Evolutionary conservation across 345 rosid genomes (phyloP), one percentile per base, ranked within the genome.

Genomic region (Aegle marmelos): DNA sequence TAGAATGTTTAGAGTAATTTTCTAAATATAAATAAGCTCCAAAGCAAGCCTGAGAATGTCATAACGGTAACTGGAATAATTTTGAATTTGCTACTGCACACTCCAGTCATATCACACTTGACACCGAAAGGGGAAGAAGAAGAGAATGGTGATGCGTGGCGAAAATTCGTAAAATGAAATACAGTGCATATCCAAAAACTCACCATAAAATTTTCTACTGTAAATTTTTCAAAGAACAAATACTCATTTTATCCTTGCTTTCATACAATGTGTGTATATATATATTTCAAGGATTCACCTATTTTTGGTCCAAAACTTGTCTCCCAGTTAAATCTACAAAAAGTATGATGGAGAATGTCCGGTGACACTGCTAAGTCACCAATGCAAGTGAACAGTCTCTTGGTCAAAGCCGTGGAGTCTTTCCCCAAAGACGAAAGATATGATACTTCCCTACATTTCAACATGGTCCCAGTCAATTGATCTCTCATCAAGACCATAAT

Each of bases 391-490:
- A 65, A 34, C 16, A 6, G 27, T 8, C 14, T 21, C 0, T 64
- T 0, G 25, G 36, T n/a, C 45, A 65, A 6, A 64, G 27, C 16
- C 9, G 4, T 22, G 1, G 9, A 33, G 45, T 8, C 48, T 34
- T 65, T 34, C 39, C 34, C 37, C 37, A 28, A 37, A 57, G 22
- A 21, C 41, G 2, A 10, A 75, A 79, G 77, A 82, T 79, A 74
- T 81, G 80, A 19, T 56, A 73, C 53, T 78, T 80, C 81, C 22
- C 78, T 86, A 86, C 79, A 84, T 87, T 73, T 93, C 89, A 2
- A 80, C 75, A 21, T 74, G 70, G 69, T 91, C 93, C 94, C 91
- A 90, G 54, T 88, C 88, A 77, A 88, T 81, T 6, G 92, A 79
- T 83, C 81, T 86, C 48, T 88, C 83, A 58, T 88, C 86, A 16